Conservation (phyloP, 148 eudicot genomes). For the Nyssa sinensis region DNA sequence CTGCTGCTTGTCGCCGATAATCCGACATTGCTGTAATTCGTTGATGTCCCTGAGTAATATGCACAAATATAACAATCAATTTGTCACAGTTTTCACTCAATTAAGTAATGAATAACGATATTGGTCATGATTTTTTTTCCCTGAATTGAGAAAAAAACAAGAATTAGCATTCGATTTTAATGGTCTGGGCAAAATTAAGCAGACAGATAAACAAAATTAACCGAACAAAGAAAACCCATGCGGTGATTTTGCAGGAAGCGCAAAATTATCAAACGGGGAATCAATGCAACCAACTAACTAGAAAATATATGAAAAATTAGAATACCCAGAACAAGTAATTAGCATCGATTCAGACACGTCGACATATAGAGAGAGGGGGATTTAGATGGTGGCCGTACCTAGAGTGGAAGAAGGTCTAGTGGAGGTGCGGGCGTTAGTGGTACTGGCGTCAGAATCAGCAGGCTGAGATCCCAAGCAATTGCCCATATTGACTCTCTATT, state of each 20-base stretch:
- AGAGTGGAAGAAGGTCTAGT: slow-evolving; percentile 20
- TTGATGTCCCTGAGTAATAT: slow-evolving; percentile 38
- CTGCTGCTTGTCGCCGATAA: slow-evolving; percentile 51
- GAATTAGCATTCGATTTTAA: not conserved
- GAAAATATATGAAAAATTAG: too few species aligned
- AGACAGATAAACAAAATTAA: not conserved
- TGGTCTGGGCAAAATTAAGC: not conserved
- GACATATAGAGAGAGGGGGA: not conserved
- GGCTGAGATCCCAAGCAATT: slow-evolving; percentile 36
- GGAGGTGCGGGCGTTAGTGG: slow-evolving; percentile 10
- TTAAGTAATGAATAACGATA: not conserved
- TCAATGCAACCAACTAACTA: not conserved
- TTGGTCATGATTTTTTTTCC: not conserved
- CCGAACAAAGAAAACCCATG: not conserved
- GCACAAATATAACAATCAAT: slow-evolving; percentile 2
- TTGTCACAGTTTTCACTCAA: not conserved
- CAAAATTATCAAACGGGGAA: not conserved
- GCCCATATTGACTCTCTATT: slow-evolving; percentile 28
- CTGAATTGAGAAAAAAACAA: not conserved
- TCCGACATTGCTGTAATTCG: slow-evolving; percentile 27
- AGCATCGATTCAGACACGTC: not conserved
- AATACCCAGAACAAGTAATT: not conserved
- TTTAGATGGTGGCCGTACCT: slow-evolving; percentile 13
- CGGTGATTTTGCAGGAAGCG: not conserved
- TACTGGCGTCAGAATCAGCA: slow-evolving; percentile 21